Evolutionary conservation across 345 rosid species (phyloP).

Genomic region (Microthlaspi erraticum): DNA sequence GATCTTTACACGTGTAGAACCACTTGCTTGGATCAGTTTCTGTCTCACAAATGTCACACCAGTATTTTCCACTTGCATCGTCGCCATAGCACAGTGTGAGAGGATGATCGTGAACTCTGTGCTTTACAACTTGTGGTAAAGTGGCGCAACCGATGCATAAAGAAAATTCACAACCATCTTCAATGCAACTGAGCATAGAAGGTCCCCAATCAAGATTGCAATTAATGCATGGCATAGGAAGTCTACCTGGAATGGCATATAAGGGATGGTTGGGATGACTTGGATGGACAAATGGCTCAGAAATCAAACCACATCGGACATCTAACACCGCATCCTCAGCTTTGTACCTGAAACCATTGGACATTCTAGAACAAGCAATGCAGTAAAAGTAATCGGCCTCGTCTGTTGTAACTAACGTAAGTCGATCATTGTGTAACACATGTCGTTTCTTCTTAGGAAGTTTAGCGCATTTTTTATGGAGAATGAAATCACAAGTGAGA

Average conservation of each 20-base stretch:
- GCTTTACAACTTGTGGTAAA: conserved; percentile 1
- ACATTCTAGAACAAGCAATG: fast-evolving
- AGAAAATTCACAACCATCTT: not conserved
- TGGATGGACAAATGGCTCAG: conserved; percentile 5
- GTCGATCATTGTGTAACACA: not conserved
- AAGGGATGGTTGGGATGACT: conserved; percentile 1
- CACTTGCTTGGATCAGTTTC: not conserved
- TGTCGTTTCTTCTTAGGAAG: not conserved
- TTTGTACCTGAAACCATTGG: not conserved
- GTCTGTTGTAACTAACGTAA: not conserved
- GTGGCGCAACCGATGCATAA: not conserved
- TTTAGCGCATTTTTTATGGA: not conserved
- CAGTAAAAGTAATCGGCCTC: not conserved
- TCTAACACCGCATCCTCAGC: not conserved
- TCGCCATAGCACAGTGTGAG: not conserved
- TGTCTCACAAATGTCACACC: conserved; percentile 8
- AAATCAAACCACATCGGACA: not conserved
- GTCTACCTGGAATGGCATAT: not conserved
- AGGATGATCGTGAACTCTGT: not conserved
- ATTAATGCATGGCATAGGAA: no score
- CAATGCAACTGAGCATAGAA: not conserved
- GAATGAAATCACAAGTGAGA: not conserved
- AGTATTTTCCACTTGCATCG: not conserved
- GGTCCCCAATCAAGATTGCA: not conserved
- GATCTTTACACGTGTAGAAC: conserved; percentile 9